phyloP scores from a whole-genome alignment of 768 basidiomycete species.

The Dendrothele bispora region DNA sequence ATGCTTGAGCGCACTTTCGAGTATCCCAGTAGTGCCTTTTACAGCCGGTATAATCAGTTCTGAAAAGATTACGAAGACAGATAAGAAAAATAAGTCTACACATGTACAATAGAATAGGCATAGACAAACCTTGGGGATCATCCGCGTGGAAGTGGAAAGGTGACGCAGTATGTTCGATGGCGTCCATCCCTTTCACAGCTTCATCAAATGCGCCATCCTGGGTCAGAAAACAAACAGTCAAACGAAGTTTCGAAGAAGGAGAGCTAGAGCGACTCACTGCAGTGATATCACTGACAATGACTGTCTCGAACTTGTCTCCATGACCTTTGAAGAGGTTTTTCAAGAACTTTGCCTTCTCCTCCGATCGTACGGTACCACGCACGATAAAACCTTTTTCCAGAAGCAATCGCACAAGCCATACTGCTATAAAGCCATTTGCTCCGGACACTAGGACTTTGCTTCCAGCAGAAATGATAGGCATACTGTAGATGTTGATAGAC shows the following conservation, averaged over 20 bases:
- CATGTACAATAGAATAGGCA: background rate
- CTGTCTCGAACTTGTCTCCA: constrained; percentile 61
- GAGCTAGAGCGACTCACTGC: constrained; percentile 17
- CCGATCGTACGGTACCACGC: constrained; percentile 65
- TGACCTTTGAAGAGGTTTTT: constrained; percentile 50
- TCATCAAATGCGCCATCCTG: constrained; percentile 78
- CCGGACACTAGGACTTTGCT: constrained; percentile 43
- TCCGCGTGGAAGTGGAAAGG: constrained; percentile 50
- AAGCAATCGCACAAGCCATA: constrained; percentile 30
- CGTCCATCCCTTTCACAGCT: constrained; percentile 75
- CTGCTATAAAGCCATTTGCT: constrained; percentile 43
- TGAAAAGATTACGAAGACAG: constrained; percentile 10
- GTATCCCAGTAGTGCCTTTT: constrained; percentile 50
- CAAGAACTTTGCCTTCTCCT: constrained; percentile 57
- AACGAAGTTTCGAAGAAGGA: background rate
- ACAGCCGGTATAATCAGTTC: constrained; percentile 60
- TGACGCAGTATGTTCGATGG: constrained; percentile 68
- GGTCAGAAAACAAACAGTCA: background rate
- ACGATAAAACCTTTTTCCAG: constrained; percentile 28
- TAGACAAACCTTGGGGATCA: constrained; percentile 38
- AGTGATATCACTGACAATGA: constrained; percentile 68
- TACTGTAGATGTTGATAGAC: too few relatives aligned
- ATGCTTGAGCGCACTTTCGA: constrained; percentile 19
- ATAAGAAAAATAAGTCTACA: background rate
- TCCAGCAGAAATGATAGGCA: constrained; percentile 9